These are phyloP conservation scores for Papilionanthe hybrid DNA, from an alignment of 116 monocot genomes.

Conservation along the genomic window DNA sequence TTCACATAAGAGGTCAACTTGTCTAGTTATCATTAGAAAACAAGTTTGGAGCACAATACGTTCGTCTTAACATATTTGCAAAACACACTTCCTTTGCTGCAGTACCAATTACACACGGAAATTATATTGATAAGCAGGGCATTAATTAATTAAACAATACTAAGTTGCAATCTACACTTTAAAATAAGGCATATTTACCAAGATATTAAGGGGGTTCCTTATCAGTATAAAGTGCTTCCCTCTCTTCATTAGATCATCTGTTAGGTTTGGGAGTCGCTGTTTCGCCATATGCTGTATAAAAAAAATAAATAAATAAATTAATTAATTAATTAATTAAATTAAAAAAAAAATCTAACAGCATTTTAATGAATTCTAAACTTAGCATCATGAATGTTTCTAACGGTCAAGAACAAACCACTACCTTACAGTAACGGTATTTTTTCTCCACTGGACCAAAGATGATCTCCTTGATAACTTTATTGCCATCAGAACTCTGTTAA, in stretches of 20 bases:
- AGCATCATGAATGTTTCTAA: neutral
- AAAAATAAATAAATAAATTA: too few relatives aligned
- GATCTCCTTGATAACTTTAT: constrained; percentile 64
- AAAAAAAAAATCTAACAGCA: constrained; percentile 2
- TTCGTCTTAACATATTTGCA: neutral
- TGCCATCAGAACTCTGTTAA: constrained; percentile 67
- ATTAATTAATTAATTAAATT: too few relatives aligned
- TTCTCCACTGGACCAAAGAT: constrained; percentile 77
- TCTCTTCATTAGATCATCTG: constrained; percentile 82
- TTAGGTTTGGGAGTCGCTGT: constrained; percentile 51
- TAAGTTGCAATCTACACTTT: neutral
- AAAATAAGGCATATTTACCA: constrained; percentile 44
- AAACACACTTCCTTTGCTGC: neutral
- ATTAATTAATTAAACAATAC: neutral
- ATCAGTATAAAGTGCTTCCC: constrained; percentile 97
- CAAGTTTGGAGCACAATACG: neutral
- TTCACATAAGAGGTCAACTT: neutral
- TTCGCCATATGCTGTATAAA: constrained; percentile 74
- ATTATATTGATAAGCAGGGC: neutral
- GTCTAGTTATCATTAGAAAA: neutral
- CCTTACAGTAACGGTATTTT: constrained; percentile 94
- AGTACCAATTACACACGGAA: neutral
- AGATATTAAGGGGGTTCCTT: constrained; percentile 72
- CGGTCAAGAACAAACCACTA: constrained; percentile 14
- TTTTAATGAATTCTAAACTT: neutral